A percentile compares a stretch with the other conserved stretches of the same genome.
Conservation (phyloP, 2,329 filamentous ascomycete genomes). For the Pyrenochaeta sp. region DNA sequence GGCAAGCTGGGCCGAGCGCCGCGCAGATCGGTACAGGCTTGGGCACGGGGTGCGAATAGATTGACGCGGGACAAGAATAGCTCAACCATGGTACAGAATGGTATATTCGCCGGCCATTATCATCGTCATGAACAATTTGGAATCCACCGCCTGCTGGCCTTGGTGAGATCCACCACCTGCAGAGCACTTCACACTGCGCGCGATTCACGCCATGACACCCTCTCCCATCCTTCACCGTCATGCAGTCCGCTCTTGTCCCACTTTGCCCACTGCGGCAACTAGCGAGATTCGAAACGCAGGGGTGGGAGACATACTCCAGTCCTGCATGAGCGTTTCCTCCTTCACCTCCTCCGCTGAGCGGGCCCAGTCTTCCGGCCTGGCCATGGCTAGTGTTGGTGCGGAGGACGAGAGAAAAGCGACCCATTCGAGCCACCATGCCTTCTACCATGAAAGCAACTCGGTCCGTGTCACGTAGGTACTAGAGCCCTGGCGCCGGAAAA, state of each 20-base stretch:
- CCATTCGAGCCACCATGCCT: background rate
- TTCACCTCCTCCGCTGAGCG: conserved; percentile 16
- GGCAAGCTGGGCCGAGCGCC: conserved; percentile 37
- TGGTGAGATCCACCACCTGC: conserved; percentile 11
- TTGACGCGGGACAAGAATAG: conserved; percentile 31
- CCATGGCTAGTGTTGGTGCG: conserved; percentile 4
- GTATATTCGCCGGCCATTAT: conserved; percentile 12
- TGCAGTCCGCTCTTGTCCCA: conserved; percentile 6
- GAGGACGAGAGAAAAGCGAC: background rate
- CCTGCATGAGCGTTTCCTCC: conserved; percentile 37
- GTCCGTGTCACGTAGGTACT: conserved; percentile 22
- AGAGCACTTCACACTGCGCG: conserved; percentile 4
- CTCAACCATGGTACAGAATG: conserved; percentile 13
- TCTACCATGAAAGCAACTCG: conserved; percentile 11
- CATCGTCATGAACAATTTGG: conserved; percentile 19
- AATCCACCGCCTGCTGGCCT: conserved; percentile 9
- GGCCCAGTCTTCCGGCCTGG: conserved; percentile 13
- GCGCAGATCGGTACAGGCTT: conserved; percentile 25
- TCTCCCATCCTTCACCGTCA: conserved; percentile 1
- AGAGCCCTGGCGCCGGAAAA: conserved; percentile 33
- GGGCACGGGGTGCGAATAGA: conserved; percentile 29
- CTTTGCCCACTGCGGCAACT: conserved; percentile 22
- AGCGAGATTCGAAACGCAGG: conserved; percentile 31
- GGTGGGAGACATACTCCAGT: conserved; percentile 25
- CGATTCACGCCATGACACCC: background rate